Conservation (phyloP, 331 rosid genomes). For the Ulmus americana region DNA sequence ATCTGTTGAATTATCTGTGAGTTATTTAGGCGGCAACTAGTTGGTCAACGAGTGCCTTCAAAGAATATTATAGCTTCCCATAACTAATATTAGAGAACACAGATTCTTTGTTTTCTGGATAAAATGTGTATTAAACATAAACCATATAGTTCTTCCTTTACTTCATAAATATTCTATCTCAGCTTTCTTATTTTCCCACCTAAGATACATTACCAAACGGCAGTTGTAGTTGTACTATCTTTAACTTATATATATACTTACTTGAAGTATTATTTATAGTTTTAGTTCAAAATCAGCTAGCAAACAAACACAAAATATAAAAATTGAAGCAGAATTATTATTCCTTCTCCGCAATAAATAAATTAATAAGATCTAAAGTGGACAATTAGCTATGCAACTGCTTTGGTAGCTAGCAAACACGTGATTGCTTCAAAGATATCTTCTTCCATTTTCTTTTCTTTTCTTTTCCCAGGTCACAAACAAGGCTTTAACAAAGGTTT, state of each 20-base stretch:
- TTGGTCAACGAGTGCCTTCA: not conserved
- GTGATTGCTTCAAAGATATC: slow-evolving; percentile 2
- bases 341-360: not conserved
- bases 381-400: slow-evolving; percentile 1
- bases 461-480: not conserved
- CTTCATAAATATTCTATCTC: no score
- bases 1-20: no score
- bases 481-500: not conserved
- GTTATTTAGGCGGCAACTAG: not conserved
- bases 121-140: not conserved
- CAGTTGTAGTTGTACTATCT: not conserved
- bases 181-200: no score
- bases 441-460: slow-evolving; percentile 4
- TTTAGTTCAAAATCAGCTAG: not conserved
- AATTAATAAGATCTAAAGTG: not conserved
- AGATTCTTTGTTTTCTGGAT: not conserved
- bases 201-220: slow-evolving; percentile 13
- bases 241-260: not conserved
- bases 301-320: not conserved
- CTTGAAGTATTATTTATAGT: no score
- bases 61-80: not conserved
- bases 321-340: not conserved
- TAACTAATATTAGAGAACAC: not conserved
- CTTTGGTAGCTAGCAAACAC: slow-evolving; percentile 3
- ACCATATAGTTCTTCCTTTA: no score